Base-by-base conservation (phyloP, 331 rosid species). In the Acacia pycnantha region DNA sequence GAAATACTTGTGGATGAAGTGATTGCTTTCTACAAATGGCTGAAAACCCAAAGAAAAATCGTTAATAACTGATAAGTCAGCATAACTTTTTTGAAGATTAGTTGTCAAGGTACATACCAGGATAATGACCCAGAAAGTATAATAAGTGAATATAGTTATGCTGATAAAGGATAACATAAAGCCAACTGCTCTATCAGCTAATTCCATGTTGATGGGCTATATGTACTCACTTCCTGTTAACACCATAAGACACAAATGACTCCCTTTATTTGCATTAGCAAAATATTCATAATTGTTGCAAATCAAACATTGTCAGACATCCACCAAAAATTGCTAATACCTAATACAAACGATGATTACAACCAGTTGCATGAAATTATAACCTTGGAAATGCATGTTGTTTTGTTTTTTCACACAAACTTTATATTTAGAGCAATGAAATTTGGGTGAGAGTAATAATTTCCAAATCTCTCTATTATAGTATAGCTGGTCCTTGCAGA, bases 1-100 rank as follows among this genome's bases (percentile, higher is more conserved):
- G 87, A 95, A 93, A 84, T 92, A 95, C 84, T 83, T 82, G 84
- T 93, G 98, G 80, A 92, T 84, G 77, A 95, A 95, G 84, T 95
- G 94, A 88, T 91, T 96, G 47, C 82, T 87, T 81, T 95, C 95
- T 56, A 95, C 99, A 83, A 95, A 95, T n/a, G 98, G 99, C 99
- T 95, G 98, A 85, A 88, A 83, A 15, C 78, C 80, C 79, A 69
- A 82, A 75, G 18, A 82, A n/a, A 78, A 31, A 58, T 70, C 56
- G 80, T 54, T 71, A 40, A 41, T 61, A 79, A 67, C 11, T 18
- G 14, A 18, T 12, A 65, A 69, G 69, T 72, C 27, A 46, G 0
- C 10, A 44, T 21, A 16, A 43, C 21, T 48, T 51, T 18, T 5
- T 15, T 78, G 58, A 80, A 29, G 33, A 79, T 50, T 77, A 83